phyloP scores from a whole-genome alignment of 257 asterid species.

The Dorcoceras hygrometricum region DNA sequence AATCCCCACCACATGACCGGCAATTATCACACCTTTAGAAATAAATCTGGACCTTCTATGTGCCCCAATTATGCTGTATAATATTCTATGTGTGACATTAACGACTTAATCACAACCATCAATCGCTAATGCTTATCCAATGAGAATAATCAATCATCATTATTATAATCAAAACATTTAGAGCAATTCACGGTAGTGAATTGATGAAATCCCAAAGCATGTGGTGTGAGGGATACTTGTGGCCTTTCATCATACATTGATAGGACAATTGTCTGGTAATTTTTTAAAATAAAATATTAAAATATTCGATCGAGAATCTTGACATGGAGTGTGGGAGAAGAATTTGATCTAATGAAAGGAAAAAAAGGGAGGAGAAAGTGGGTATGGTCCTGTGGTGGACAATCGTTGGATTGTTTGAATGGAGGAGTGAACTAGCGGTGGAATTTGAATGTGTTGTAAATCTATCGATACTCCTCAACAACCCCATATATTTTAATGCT shows the following conservation, averaged over 20 bases:
- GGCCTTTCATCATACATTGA: too few relatives aligned
- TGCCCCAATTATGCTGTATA: not conserved
- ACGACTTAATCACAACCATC: not conserved
- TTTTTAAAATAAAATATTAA: too few relatives aligned
- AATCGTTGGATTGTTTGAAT: not conserved
- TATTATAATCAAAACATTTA: too few relatives aligned
- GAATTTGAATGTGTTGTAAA: not conserved
- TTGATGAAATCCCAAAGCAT: too few relatives aligned
- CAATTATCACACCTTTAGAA: slow-evolving; percentile 28
- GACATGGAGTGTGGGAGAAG: not conserved
- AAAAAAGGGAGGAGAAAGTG: not conserved
- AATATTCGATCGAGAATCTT: not conserved
- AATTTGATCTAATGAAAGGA: not conserved
- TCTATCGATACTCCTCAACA: not conserved
- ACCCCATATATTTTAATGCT: not conserved
- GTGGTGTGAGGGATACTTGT: too few relatives aligned
- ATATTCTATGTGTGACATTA: not conserved
- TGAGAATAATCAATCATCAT: not conserved
- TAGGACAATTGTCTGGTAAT: too few relatives aligned
- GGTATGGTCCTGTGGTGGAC: not conserved
- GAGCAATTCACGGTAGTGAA: not conserved
- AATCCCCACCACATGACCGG: slow-evolving; percentile 34
- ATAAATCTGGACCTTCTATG: slow-evolving; percentile 22
- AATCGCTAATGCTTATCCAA: not conserved
- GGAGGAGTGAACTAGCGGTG: not conserved